A percentile compares a stretch with the other conserved stretches of the same genome.
Conservation (phyloP, 805 yeast species). For the Wickerhamomyces silvicola region DNA sequence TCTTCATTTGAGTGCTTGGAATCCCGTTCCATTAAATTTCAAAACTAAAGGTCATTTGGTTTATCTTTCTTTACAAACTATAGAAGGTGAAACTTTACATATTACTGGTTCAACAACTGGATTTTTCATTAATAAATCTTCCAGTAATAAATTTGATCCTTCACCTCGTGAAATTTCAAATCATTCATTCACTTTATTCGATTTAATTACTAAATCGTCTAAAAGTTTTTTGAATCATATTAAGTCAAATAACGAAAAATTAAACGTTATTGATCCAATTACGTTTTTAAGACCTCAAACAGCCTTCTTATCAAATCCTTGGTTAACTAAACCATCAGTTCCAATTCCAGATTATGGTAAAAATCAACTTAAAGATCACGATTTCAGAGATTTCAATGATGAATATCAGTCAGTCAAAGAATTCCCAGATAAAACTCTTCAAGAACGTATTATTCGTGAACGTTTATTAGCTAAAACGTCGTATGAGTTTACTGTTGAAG, state of each 20-base stretch:
- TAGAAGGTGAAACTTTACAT: slow-evolving; percentile 74
- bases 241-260: slow-evolving; percentile 40
- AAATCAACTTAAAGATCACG: slow-evolving; percentile 16
- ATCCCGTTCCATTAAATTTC: slow-evolving; percentile 68
- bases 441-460: slow-evolving; percentile 71
- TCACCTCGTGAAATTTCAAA: slow-evolving; percentile 28
- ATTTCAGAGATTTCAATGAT: slow-evolving; percentile 81
- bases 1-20: slow-evolving; percentile 72
- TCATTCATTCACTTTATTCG: slow-evolving; percentile 41
- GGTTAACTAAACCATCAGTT: slow-evolving; percentile 41
- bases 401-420: slow-evolving; percentile 82
- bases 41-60: slow-evolving; percentile 71
- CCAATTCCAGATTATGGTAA: slow-evolving; percentile 23
- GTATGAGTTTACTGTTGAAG: slow-evolving; percentile 69
- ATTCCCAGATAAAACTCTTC: slow-evolving; percentile 49
- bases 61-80: slow-evolving; percentile 67
- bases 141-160: slow-evolving; percentile 67
- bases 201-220: slow-evolving; percentile 59
- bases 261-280: slow-evolving; percentile 42
- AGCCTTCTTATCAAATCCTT: slow-evolving; percentile 60
- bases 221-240: slow-evolving; percentile 53
- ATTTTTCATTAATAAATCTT: slow-evolving; percentile 67
- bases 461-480: slow-evolving; percentile 62
- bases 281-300: slow-evolving; percentile 58
- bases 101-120: slow-evolving; percentile 78